Percentiles rank a stretch among this genome's conserved stretches.
Evolutionary conservation across 73 alveolate genomes (phyloP).

Genomic region (Uronychia setigera): DNA sequence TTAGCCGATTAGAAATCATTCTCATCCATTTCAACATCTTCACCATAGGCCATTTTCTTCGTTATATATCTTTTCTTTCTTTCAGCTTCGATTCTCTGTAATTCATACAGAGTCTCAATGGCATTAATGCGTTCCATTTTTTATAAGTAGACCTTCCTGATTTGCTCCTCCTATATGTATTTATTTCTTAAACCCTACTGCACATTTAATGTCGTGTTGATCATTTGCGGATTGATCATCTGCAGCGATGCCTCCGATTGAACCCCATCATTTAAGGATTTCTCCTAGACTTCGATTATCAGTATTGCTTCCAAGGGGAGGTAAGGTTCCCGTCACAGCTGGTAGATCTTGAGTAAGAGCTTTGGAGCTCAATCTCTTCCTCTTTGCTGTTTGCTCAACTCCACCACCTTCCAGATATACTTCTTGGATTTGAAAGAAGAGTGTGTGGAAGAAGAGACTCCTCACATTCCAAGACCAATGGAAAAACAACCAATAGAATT

Average conservation of each 20-base stretch:
- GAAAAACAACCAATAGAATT: conserved; percentile 34
- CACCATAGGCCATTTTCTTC: background rate
- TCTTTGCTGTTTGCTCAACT: background rate
- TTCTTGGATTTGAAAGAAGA: conserved; percentile 27
- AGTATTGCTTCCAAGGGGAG: background rate
- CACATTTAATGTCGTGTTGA: conserved; percentile 9
- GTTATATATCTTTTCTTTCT: background rate
- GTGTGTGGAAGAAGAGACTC: conserved; percentile 25
- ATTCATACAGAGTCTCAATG: too few relatives aligned
- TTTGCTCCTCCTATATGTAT: background rate
- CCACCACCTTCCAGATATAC: background rate
- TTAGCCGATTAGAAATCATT: too few relatives aligned
- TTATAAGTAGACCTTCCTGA: background rate
- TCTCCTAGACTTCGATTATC: background rate
- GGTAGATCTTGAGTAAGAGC: background rate
- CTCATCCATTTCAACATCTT: too few relatives aligned
- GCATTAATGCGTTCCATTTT: background rate
- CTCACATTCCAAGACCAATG: conserved; percentile 48
- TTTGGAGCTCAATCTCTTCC: too few relatives aligned
- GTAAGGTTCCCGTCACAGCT: background rate
- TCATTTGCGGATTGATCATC: conserved; percentile 3
- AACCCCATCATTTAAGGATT: background rate
- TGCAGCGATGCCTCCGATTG: background rate
- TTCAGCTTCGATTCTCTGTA: background rate
- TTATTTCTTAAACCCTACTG: background rate